Base-by-base conservation (phyloP, 208 protist species). In the Vickermania spadyakhi region DNA sequence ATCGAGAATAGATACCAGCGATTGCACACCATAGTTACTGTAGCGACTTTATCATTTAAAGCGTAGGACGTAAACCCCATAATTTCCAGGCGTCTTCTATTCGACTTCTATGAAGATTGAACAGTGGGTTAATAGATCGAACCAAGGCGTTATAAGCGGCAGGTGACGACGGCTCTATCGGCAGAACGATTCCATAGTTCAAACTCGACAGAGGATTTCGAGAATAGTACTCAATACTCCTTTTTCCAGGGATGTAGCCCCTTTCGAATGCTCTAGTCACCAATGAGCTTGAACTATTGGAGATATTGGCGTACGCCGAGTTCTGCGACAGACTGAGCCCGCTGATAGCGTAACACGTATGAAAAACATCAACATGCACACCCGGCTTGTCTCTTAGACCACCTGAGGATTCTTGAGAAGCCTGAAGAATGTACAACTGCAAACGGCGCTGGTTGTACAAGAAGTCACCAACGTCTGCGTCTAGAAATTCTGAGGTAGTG, bases 331-430 rank as follows among this genome's bases (percentile, higher is more conserved):
- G 63, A 52, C 81, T 84, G 56, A 92, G 63, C 0, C 93, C 93
- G 2, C 76, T 80, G 1, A 97, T 67, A 0, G 87, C 60, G 72
- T 96, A 96, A 72, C 88, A 97, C 14, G 89, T 96, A 75, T 97
- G 93, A 69, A 96, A 96, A 28, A 62, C 64, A 62, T 97, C 93
- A 45, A 75, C 65, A 2, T 58, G 63, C 28, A 51, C 74, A 11
- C 56, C 55, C 1, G 93, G 93, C 62, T 97, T 97, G 60, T 97
- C 93, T 66, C 77, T 73, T 4, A 96, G 45, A 1, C 93, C 93
- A 22, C 93, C 93, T 21, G 63, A 52, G 3, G 56, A 55, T 11
- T 69, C 27, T 58, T 96, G 88, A 52, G 82, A 91, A 66, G 79
- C 90, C 1, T 63, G 66, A 25, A 97, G 73, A 1, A 97, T 59